These are phyloP conservation scores for Lumnitzera littorea DNA, from an alignment of 345 rosid species.

Conservation along the genomic window DNA sequence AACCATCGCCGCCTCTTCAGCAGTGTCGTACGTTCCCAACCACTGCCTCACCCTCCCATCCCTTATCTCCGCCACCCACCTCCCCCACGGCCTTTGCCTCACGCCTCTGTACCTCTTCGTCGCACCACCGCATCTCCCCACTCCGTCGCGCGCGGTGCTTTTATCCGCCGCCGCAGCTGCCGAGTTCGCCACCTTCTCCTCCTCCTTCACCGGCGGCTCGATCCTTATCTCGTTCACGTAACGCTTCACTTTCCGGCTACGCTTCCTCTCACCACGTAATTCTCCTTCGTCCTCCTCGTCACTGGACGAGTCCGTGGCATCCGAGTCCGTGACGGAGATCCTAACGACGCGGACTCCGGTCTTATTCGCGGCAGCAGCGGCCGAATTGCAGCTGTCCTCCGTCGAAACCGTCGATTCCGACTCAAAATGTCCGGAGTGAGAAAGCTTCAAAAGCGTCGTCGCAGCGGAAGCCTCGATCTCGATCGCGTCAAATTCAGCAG, in stretches of 20 bases:
- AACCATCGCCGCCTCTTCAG: slow-evolving; percentile 34
- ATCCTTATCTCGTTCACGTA: slow-evolving; percentile 25
- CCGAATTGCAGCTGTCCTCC: slow-evolving; percentile 14
- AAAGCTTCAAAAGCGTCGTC: slow-evolving; percentile 7
- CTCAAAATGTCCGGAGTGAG: slow-evolving; percentile 7
- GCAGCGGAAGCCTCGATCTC: slow-evolving; percentile 1
- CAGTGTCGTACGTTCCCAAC: slow-evolving; percentile 36
- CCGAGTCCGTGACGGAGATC: slow-evolving; percentile 31
- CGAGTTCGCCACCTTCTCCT: neutral
- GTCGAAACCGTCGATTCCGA: slow-evolving; percentile 14
- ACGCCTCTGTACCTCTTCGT: slow-evolving; percentile 34
- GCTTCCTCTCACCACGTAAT: neutral
- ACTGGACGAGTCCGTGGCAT: slow-evolving; percentile 37
- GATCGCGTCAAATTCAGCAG: too few species aligned
- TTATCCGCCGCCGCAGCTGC: slow-evolving; percentile 7
- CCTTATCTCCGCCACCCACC: slow-evolving; percentile 42
- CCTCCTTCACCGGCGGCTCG: slow-evolving; percentile 10
- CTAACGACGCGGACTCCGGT: slow-evolving; percentile 17
- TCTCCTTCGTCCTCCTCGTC: slow-evolving; percentile 15
- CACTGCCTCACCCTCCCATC: slow-evolving; percentile 24
- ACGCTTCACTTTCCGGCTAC: slow-evolving; percentile 18
- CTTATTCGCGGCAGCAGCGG: slow-evolving; percentile 1
- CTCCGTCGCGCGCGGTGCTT: slow-evolving; percentile 1
- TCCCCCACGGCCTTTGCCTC: slow-evolving; percentile 37
- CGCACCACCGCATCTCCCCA: neutral